These are phyloP conservation scores for Peronosclerospora sorghi DNA, from an alignment of 352 stramenopile species.

Conservation along the genomic window DNA sequence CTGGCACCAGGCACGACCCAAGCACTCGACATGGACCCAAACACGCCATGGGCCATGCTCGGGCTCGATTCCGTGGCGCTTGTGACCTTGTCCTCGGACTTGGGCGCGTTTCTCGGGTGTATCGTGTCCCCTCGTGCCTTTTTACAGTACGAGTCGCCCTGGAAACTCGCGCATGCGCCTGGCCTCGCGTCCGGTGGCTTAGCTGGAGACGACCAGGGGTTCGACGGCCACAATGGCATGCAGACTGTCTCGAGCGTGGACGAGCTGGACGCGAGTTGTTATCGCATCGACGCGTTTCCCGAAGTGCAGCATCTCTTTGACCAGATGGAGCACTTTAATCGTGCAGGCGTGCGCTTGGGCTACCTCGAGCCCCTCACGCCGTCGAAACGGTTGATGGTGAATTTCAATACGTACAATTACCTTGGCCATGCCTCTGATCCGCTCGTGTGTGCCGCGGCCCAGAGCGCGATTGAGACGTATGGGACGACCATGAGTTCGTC, in stretches of 20 bases:
- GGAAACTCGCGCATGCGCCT: slow-evolving; percentile 45
- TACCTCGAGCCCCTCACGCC: slow-evolving; percentile 61
- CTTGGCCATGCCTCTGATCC: slow-evolving; percentile 57
- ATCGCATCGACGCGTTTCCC: slow-evolving; percentile 50
- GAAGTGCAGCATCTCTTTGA: slow-evolving; percentile 49
- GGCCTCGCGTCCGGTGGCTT: slow-evolving; percentile 45
- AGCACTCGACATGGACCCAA: slow-evolving; percentile 29
- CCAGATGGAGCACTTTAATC: slow-evolving; percentile 69
- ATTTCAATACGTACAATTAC: slow-evolving; percentile 86
- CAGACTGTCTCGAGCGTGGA: slow-evolving; percentile 35
- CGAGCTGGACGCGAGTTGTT: slow-evolving; percentile 57
- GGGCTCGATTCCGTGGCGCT: slow-evolving; percentile 61
- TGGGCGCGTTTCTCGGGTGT: slow-evolving; percentile 56
- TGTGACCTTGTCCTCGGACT: slow-evolving; percentile 47
- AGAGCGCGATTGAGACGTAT: slow-evolving; percentile 54
- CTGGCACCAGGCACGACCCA: slow-evolving; percentile 14
- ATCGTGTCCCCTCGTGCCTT: slow-evolving; percentile 58
- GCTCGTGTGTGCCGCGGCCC: slow-evolving; percentile 38
- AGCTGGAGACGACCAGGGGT: slow-evolving; percentile 34
- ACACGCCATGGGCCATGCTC: slow-evolving; percentile 51
- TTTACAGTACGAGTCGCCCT: slow-evolving; percentile 57
- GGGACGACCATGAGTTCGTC: slow-evolving; percentile 76
- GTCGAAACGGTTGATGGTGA: slow-evolving; percentile 61
- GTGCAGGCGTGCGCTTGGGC: slow-evolving; percentile 52
- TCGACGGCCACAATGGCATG: slow-evolving; percentile 4